phyloP scores from a whole-genome alignment of 176 grass and related monocot species.

The Pharus latifolius region DNA sequence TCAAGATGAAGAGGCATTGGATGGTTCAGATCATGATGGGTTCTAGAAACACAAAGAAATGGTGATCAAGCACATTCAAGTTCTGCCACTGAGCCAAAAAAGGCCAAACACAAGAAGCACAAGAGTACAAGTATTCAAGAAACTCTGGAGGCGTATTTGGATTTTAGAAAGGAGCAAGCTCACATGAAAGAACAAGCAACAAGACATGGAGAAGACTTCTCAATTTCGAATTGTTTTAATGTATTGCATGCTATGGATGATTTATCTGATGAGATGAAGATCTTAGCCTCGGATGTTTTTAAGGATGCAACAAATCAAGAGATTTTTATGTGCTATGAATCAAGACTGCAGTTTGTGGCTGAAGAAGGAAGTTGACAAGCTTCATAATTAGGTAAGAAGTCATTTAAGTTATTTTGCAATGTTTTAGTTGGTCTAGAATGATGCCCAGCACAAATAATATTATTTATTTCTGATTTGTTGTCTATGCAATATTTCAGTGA shows the following conservation, averaged over 20 bases:
- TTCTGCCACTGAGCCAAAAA: not conserved
- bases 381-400: not conserved
- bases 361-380: not conserved
- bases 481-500: too few relatives aligned
- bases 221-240: not conserved
- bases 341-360: not conserved
- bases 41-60: too few relatives aligned
- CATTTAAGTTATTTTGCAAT: too few relatives aligned
- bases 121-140: not conserved
- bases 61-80: too few relatives aligned
- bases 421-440: too few relatives aligned
- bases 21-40: too few relatives aligned
- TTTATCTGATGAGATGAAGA: not conserved
- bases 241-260: not conserved
- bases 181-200: not conserved
- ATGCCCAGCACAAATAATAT: too few relatives aligned
- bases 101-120: not conserved
- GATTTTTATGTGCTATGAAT: not conserved
- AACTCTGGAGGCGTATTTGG: not conserved
- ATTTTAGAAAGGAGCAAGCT: not conserved
- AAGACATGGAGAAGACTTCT: not conserved
- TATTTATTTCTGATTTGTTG: too few relatives aligned
- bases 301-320: not conserved
- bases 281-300: not conserved
- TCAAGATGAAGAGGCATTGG: too few relatives aligned